These are phyloP conservation scores for Trichophyton mentagrophytes DNA, from an alignment of 2,329 filamentous ascomycete genomes.

Conservation along the genomic window DNA sequence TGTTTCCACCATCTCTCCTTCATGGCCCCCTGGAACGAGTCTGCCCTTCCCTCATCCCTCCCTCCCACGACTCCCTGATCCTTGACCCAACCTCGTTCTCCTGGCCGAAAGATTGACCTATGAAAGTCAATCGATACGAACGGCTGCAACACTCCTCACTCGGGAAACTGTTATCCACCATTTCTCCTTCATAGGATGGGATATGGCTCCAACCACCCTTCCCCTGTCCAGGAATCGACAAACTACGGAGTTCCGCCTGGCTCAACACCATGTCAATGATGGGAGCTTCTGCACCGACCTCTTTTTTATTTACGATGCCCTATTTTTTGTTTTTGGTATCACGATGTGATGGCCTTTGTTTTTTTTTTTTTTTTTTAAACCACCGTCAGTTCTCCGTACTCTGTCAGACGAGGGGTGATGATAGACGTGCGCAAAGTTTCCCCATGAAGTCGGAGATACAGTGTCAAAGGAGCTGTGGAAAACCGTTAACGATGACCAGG, in stretches of 20 bases:
- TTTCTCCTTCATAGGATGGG: slow-evolving; percentile 1
- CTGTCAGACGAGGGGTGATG: not conserved
- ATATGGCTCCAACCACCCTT: not conserved
- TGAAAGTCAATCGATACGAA: slow-evolving; percentile 1
- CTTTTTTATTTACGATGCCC: not conserved
- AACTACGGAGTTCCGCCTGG: not conserved
- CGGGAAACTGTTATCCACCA: not conserved
- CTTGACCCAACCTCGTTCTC: not conserved
- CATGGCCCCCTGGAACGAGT: not conserved
- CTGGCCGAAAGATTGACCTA: not conserved
- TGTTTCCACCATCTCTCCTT: not conserved
- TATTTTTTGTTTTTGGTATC: not conserved
- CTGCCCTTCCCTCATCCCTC: not conserved
- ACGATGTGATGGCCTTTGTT: not conserved
- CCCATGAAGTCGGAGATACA: not conserved
- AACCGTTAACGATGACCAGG: not conserved
- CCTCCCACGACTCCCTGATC: not conserved
- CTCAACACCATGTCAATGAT: not conserved
- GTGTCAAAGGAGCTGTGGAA: not conserved
- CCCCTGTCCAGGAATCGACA: not conserved
- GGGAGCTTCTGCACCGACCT: not conserved
- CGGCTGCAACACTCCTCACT: not conserved
- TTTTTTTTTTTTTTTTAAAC: too few relatives aligned
- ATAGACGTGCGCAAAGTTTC: not conserved
- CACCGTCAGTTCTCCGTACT: too few relatives aligned